Base-by-base conservation (phyloP, 2,329 filamentous ascomycete species). In the Pseudonectria buxi region DNA sequence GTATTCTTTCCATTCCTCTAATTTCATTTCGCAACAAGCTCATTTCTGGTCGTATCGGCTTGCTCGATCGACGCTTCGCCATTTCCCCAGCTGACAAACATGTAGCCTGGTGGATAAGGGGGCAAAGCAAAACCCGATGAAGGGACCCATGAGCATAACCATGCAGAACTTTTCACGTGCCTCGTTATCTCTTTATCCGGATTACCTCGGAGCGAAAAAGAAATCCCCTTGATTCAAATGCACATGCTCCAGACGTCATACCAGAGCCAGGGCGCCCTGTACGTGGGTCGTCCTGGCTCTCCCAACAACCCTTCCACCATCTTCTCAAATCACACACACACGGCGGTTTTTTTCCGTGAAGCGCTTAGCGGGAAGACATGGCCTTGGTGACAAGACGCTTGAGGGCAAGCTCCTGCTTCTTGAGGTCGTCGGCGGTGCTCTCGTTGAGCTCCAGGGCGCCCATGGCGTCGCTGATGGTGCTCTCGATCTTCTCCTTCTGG, bases 401-500 rank as follows among this genome's bases (percentile, higher is more conserved):
- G 49, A 98, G 79, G 44, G 88, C 88, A 51, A 98, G 76, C 78
- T 98, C 92, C 83, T 95, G 94, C 87, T 96, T 96, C 86, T 94
- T 96, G 55, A 98, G 76, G 63, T 98, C 92, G 56, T 98, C 94
- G 44, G 88, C 85, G 45, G 72, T 70, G 39, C 86, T 86, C 54
- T 98, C 94, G 68, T 90, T 86, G 60, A 98, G 73, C 81, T 98
- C 92, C 48, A 98, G 85, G 71, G 94, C 84, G 49, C 80, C 86
- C 92, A 98, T 96, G 56, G 92, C 92, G 58, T 98, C 92, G 67
- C 83, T 90, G 55, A 98, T 86, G 53, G 88, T 86, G 62, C 84
- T 82, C 81, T 98, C 92, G 52, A 98, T 95, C 84, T 95, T 96
- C 72, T 95, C 89, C 84, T 95, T 95, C 78, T 94, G 89, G 66